Evolutionary conservation across 352 stramenopile species (phyloP).

Genomic region (Globisporangium nunn): DNA sequence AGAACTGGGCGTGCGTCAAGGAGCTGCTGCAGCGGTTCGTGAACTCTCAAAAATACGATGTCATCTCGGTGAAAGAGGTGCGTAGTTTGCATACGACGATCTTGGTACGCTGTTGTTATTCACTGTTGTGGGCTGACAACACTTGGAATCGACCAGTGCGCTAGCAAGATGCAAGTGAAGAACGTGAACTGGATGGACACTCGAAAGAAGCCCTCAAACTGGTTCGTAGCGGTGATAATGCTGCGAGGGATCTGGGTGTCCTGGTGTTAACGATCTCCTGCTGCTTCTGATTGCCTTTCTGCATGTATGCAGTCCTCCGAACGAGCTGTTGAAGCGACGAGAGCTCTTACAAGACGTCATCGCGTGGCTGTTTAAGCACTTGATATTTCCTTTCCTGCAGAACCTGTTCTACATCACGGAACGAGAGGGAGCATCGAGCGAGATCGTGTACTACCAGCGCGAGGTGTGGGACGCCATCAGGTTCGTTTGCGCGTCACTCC

Average conservation of each 20-base stretch:
- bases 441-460: constrained; percentile 62
- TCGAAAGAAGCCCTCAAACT: constrained; percentile 16
- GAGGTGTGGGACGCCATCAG: constrained; percentile 59
- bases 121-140: neutral
- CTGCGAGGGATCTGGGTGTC: neutral
- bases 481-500: constrained; percentile 6
- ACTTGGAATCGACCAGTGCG: constrained; percentile 14
- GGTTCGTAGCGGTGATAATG: constrained; percentile 13
- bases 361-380: constrained; percentile 26
- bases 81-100: neutral
- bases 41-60: constrained; percentile 47
- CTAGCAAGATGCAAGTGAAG: constrained; percentile 31
- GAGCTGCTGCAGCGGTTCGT: constrained; percentile 35
- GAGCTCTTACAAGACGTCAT: constrained; percentile 35
- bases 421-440: constrained; percentile 53
- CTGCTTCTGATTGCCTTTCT: neutral
- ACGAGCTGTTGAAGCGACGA: constrained; percentile 39
- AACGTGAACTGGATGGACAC: constrained; percentile 32
- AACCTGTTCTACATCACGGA: constrained; percentile 77
- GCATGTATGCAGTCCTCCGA: constrained; percentile 31
- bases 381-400: constrained; percentile 56
- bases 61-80: constrained; percentile 51
- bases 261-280: neutral
- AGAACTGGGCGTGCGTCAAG: constrained; percentile 58
- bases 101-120: neutral